These are phyloP conservation scores for Sporopachydermia quercuum DNA, from an alignment of 805 yeast genomes.

Conservation along the genomic window DNA sequence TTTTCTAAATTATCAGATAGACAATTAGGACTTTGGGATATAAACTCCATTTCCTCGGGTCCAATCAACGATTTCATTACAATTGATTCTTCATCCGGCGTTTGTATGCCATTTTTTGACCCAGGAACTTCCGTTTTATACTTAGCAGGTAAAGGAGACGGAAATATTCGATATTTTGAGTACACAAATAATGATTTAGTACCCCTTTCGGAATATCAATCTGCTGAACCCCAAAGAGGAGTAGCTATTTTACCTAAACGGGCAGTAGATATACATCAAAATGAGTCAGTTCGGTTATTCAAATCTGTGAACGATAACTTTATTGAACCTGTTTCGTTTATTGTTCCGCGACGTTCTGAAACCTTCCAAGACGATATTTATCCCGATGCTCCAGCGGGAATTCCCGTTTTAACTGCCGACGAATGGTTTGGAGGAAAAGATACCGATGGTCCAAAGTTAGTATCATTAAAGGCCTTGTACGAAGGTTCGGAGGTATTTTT, in stretches of 20 bases:
- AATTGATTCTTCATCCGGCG: slow-evolving; percentile 85
- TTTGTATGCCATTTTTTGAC: slow-evolving; percentile 83
- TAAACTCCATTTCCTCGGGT: slow-evolving; percentile 56
- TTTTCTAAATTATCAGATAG: slow-evolving; percentile 87
- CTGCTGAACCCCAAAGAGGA: slow-evolving; percentile 92
- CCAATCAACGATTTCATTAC: slow-evolving; percentile 81
- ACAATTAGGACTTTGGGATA: slow-evolving; percentile 90
- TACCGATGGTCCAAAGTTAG: slow-evolving; percentile 69
- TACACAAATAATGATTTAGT: slow-evolving; percentile 62
- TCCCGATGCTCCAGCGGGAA: slow-evolving; percentile 75
- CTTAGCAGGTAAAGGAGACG: slow-evolving; percentile 96
- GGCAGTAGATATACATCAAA: slow-evolving; percentile 61
- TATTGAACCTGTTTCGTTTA: slow-evolving; percentile 84
- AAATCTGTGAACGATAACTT: slow-evolving; percentile 77
- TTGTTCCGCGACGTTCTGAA: slow-evolving; percentile 89
- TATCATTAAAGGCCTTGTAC: slow-evolving; percentile 61
- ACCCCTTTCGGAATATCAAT: slow-evolving; percentile 78
- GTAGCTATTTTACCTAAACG: slow-evolving; percentile 82
- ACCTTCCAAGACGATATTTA: slow-evolving; percentile 85
- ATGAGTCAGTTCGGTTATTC: slow-evolving; percentile 69
- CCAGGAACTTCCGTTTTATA: slow-evolving; percentile 65
- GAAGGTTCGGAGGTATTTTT: slow-evolving; percentile 42
- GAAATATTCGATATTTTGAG: slow-evolving; percentile 90
- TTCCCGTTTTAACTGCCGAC: slow-evolving; percentile 62
- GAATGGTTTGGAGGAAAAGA: slow-evolving; percentile 74